A percentile compares a stretch with the other conserved stretches of the same genome.
Evolutionary conservation across 441 rosid genomes (phyloP).

Genomic region (Jatropha multifida): DNA sequence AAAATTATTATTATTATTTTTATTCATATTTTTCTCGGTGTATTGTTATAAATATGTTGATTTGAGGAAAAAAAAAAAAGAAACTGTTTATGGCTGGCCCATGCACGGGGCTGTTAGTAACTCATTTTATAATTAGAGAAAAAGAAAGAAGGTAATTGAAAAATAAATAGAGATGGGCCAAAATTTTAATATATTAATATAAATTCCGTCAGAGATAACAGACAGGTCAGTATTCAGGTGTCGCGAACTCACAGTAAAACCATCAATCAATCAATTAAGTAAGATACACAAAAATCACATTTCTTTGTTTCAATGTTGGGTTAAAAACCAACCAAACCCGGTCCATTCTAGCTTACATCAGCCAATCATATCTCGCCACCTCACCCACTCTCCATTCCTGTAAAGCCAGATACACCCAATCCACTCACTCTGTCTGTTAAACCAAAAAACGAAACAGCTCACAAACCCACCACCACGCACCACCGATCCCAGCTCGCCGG

Average conservation of each 20-base stretch:
- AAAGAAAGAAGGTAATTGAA: no score
- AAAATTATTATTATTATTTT: no score
- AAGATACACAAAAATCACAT: not conserved
- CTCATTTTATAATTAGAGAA: no score
- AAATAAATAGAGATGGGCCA: no score
- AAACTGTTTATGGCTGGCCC: no score
- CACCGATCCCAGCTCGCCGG: slow-evolving; percentile 6
- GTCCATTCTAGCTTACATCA: slow-evolving; percentile 2
- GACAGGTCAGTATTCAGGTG: not conserved
- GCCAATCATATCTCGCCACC: slow-evolving; percentile 23
- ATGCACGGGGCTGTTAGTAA: no score
- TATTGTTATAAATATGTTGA: no score
- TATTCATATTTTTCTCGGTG: no score
- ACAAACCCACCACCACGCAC: not conserved
- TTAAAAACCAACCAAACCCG: slow-evolving; percentile 18
- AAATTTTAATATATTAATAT: no score
- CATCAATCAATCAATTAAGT: not conserved
- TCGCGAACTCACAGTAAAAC: not conserved
- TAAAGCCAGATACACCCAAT: not conserved
- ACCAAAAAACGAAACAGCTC: not conserved
- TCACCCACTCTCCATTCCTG: slow-evolving; percentile 1
- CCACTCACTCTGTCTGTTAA: not conserved
- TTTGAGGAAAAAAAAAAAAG: no score
- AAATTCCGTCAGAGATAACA: no score
- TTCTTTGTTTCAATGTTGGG: slow-evolving; percentile 19